A percentile compares a stretch with the other conserved stretches of the same genome.
Evolutionary conservation across 2,329 filamentous ascomycete genomes (phyloP).

Genomic region (Emmonsia crescens): DNA sequence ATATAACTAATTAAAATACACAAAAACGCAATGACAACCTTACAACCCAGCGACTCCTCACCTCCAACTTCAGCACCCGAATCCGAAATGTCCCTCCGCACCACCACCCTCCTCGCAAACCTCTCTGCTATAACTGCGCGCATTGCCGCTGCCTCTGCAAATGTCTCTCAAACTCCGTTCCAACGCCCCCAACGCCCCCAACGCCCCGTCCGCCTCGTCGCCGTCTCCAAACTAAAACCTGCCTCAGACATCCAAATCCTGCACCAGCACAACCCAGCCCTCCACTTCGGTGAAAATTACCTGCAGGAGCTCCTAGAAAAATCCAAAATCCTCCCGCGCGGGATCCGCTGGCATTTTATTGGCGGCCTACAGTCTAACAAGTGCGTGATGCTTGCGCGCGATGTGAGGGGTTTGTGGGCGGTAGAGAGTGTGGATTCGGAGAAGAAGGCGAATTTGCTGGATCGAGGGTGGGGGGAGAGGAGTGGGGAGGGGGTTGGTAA

Average conservation of each 20-base stretch:
- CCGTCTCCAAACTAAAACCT: slow-evolving; percentile 93
- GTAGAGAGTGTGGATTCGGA: slow-evolving; percentile 79
- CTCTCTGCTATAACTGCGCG: slow-evolving; percentile 50
- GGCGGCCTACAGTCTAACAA: slow-evolving; percentile 89
- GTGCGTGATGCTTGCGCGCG: slow-evolving; percentile 70
- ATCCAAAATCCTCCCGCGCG: slow-evolving; percentile 60
- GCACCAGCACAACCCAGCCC: slow-evolving; percentile 54
- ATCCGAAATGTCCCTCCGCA: slow-evolving; percentile 31
- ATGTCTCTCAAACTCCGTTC: slow-evolving; percentile 6
- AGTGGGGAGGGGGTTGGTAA: slow-evolving; percentile 6
- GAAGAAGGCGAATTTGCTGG: slow-evolving; percentile 78
- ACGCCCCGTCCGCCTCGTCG: slow-evolving; percentile 57
- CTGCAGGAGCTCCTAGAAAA: slow-evolving; percentile 82
- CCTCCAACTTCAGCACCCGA: neutral
- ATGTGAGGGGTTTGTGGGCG: slow-evolving; percentile 79
- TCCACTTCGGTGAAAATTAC: slow-evolving; percentile 96
- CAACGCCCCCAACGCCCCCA: slow-evolving; percentile 7
- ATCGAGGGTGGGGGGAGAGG: slow-evolving; percentile 58
- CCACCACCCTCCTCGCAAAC: slow-evolving; percentile 52
- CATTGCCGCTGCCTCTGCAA: slow-evolving; percentile 40
- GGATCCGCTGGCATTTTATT: slow-evolving; percentile 92
- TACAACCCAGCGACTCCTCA: neutral
- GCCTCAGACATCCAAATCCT: slow-evolving; percentile 81
- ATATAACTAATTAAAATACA: neutral
- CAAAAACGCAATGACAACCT: neutral